These are phyloP conservation scores for Leptoxyphium fumago DNA, from an alignment of 2,329 filamentous ascomycete genomes.

Conservation along the genomic window DNA sequence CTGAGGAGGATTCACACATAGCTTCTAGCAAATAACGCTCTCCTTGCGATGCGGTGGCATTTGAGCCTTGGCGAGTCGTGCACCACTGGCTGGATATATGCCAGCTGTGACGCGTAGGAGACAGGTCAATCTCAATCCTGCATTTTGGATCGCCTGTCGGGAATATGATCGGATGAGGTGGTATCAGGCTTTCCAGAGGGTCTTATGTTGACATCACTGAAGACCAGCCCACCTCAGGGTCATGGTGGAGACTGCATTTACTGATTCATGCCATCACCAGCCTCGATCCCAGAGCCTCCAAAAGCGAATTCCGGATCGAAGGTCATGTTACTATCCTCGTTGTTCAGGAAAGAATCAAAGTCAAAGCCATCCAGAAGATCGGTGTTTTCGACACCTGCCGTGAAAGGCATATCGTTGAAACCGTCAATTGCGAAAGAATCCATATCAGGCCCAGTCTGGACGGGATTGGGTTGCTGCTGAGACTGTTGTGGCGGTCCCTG, in stretches of 20 bases:
- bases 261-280: not conserved
- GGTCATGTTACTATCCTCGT: conserved; percentile 30
- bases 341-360: conserved; percentile 52
- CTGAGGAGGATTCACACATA: no score
- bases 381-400: conserved; percentile 35
- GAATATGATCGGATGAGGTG: no score
- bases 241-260: not conserved
- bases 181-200: no score
- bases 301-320: conserved; percentile 13
- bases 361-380: conserved; percentile 55
- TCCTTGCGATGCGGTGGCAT: no score
- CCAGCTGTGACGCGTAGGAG: no score
- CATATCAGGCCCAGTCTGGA: conserved; percentile 16
- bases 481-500: conserved; percentile 6
- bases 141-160: no score
- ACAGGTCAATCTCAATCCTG: no score
- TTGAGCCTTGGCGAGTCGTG: no score
- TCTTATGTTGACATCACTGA: no score
- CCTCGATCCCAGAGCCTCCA: not conserved
- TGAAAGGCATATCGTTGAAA: conserved; percentile 24
- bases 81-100: no score
- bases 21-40: no score
- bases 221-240: no score
- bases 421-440: conserved; percentile 20
- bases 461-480: conserved; percentile 2